Evolutionary conservation across 2,329 filamentous ascomycete genomes (phyloP).

Genomic region (Hymenotorrendiella dingleyae): DNA sequence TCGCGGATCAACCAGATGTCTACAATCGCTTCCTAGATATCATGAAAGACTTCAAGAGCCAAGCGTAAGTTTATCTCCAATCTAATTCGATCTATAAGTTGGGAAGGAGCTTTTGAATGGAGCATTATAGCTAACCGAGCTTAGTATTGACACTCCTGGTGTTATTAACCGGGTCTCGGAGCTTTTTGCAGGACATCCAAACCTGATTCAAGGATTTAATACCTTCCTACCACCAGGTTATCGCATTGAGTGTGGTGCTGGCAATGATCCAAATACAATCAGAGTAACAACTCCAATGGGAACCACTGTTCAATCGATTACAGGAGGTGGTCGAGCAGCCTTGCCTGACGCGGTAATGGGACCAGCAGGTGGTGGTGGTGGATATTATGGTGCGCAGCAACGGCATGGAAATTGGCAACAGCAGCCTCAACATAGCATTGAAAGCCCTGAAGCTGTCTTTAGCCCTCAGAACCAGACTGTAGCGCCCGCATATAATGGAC

Average conservation of each 20-base stretch:
- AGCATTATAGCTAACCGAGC: slow-evolving; percentile 31
- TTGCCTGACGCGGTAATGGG: slow-evolving; percentile 31
- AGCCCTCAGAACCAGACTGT: slow-evolving; percentile 50
- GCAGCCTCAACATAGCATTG: slow-evolving; percentile 51
- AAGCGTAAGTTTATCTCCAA: slow-evolving; percentile 64
- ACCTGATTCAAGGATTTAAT: slow-evolving; percentile 95
- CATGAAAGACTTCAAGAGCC: slow-evolving; percentile 99
- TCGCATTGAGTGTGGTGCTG: slow-evolving; percentile 89
- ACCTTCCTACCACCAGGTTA: slow-evolving; percentile 95
- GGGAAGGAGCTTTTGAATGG: too few relatives aligned
- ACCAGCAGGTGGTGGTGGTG: slow-evolving; percentile 19
- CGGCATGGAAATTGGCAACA: slow-evolving; percentile 46
- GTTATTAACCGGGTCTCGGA: slow-evolving; percentile 96
- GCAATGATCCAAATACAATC: slow-evolving; percentile 92
- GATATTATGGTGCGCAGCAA: slow-evolving; percentile 36
- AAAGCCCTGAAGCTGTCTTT: slow-evolving; percentile 58
- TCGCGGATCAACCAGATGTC: slow-evolving; percentile 92
- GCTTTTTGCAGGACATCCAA: slow-evolving; percentile 91
- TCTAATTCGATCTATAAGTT: too few relatives aligned
- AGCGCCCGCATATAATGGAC: slow-evolving; percentile 41
- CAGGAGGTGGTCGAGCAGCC: slow-evolving; percentile 39
- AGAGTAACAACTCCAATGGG: slow-evolving; percentile 95
- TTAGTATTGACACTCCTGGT: slow-evolving; percentile 87
- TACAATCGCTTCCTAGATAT: slow-evolving; percentile 97
- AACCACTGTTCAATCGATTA: slow-evolving; percentile 90